Evolutionary conservation across 208 protist species (phyloP).

Genomic region (Wallacemonas rigidus): DNA sequence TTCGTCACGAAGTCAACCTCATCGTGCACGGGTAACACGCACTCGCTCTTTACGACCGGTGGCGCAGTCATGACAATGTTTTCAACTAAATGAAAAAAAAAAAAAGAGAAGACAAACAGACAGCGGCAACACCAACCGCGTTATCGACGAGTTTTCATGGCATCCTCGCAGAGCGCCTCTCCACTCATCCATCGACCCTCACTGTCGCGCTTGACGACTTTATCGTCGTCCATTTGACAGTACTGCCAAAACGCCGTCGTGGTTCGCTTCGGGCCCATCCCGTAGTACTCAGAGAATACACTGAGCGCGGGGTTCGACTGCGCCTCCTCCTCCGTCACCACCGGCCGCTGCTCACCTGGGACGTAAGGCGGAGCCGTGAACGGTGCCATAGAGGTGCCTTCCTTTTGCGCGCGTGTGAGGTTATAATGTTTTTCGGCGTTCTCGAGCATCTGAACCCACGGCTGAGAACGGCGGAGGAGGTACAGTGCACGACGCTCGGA

Average conservation of each 20-base stretch:
- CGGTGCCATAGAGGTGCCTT: not conserved
- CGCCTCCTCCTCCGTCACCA: constrained; percentile 47
- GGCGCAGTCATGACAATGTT: not conserved
- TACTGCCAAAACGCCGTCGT: constrained; percentile 70
- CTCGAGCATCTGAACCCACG: constrained; percentile 43
- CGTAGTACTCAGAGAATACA: constrained; percentile 45
- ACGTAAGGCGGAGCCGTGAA: constrained; percentile 22
- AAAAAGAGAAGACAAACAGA: constrained; percentile 16
- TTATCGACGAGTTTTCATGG: not conserved
- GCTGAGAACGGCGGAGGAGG: constrained; percentile 45
- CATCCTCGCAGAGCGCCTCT: constrained; percentile 34
- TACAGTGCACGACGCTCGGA: constrained; percentile 52
- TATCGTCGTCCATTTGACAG: constrained; percentile 60
- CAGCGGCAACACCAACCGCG: not conserved
- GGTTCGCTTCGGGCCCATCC: constrained; percentile 50
- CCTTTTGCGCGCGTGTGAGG: not conserved
- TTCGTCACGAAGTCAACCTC: too few species aligned
- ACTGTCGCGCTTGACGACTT: constrained; percentile 55
- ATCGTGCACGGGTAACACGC: too few species aligned
- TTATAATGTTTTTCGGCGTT: constrained; percentile 22
- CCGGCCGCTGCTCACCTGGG: constrained; percentile 31
- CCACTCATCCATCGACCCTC: constrained; percentile 69
- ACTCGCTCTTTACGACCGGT: too few species aligned
- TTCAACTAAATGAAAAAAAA: constrained; percentile 18
- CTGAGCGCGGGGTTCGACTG: constrained; percentile 29